phyloP scores from a whole-genome alignment of 495 filamentous ascomycete genomes.

The Penicillium odoratum region DNA sequence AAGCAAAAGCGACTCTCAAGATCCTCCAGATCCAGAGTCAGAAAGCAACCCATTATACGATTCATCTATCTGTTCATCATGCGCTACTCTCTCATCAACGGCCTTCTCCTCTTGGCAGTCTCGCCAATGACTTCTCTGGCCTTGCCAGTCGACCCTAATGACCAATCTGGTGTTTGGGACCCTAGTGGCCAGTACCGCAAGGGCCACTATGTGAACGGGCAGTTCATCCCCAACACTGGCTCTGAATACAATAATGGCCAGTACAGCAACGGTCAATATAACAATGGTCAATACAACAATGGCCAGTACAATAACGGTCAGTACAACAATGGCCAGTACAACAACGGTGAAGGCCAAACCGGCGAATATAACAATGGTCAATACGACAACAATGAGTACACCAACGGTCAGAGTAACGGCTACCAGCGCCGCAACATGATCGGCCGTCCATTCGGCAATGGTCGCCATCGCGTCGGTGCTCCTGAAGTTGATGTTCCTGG shows the following conservation, averaged over 20 bases:
- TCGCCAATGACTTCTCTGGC: conserved; percentile 27
- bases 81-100: conserved; percentile 27
- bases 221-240: conserved; percentile 23
- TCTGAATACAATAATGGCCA: conserved; percentile 17
- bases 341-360: conserved; percentile 8
- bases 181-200: conserved; percentile 28
- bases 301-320: conserved; percentile 12
- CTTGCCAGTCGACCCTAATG: conserved; percentile 26
- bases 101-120: conserved; percentile 26
- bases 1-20: conserved; percentile 16
- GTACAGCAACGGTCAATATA: conserved; percentile 16
- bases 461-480: conserved; percentile 6
- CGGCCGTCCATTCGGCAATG: conserved; percentile 7
- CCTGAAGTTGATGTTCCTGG: conserved; percentile 12
- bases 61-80: conserved; percentile 8
- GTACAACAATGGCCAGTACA: conserved; percentile 18
- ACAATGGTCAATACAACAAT: conserved; percentile 13
- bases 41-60: not conserved
- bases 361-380: conserved; percentile 14
- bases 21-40: conserved; percentile 6
- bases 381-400: conserved; percentile 13
- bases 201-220: conserved; percentile 22
- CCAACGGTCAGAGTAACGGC: not conserved
- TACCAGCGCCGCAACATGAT: conserved; percentile 4
- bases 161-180: conserved; percentile 25